Evolutionary conservation across 2,329 filamentous ascomycete species (phyloP), one percentile per base, ranked within the genome.

Genomic region (Paraconiothyrium sp.): DNA sequence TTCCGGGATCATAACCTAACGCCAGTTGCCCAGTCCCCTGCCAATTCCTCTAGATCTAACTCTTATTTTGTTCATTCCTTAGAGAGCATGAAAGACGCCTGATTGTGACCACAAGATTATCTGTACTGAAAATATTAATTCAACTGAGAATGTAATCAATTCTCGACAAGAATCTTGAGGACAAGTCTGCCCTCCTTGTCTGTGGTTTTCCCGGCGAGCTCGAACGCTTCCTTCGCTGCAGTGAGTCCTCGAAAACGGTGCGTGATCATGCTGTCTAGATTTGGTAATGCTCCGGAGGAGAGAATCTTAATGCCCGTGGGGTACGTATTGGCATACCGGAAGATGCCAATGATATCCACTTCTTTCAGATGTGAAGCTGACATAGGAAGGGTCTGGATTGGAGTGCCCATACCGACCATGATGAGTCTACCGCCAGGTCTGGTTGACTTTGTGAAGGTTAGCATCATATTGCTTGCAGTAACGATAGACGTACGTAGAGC

Each of bases 301-400:
- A 86, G 74, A 64, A 86, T 72, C 64, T 80, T 81, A 71, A 87
- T 85, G 1, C 84, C 85, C n/a, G 79, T 81, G 0, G 84, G 83
- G 65, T 86, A 87, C 0, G 83, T 84, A 67, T 82, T 91, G 22
- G 89, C 89, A 69, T 93, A 93, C 50, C 91, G 85, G 80, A 93
- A 93, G 35, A 92, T 88, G 41, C 90, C 90, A 16, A 92, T 79
- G 34, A 93, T 89, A 72, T 93, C 91, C 46, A 93, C 88, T 79
- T 94, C 91, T 39, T 90, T 86, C 30, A 92, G 81, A 44, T 91
- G 89, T 2, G 90, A 90, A 4, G 89, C 89, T 6, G 88, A 91
- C 50, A 94, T 81, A 1, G 90, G 90, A 1, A 93, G 83, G 0
- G 90, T 92, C 76, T 93, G 90, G 57, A 92, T 86, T 0, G 91